Evolutionary conservation across 257 asterid genomes (phyloP).

Genomic region (Cynanchum wilfordii): DNA sequence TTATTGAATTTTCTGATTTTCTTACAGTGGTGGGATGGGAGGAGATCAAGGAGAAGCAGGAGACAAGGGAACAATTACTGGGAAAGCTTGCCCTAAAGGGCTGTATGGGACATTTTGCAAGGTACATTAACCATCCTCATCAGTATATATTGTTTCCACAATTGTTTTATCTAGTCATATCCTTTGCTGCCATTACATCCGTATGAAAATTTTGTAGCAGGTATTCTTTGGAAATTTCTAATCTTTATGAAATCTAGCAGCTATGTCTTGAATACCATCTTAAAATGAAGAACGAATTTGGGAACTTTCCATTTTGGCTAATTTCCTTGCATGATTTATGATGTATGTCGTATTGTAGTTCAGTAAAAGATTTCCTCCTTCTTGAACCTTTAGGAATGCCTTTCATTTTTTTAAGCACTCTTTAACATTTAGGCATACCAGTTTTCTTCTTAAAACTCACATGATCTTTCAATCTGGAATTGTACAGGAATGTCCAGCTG

Average conservation of each 20-base stretch:
- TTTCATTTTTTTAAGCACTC: neutral
- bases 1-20: conserved; percentile 11
- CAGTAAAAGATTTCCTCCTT: conserved; percentile 1
- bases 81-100: conserved; percentile 94
- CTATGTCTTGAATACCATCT: neutral
- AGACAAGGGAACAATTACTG: conserved; percentile 83
- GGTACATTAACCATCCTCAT: conserved; percentile 35
- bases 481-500: conserved; percentile 86
- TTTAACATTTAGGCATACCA: neutral
- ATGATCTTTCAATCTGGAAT: conserved; percentile 19
- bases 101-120: conserved; percentile 86
- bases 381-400: neutral
- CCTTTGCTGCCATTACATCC: neutral
- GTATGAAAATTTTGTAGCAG: neutral
- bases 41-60: conserved; percentile 61
- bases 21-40: conserved; percentile 81
- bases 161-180: neutral
- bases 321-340: neutral
- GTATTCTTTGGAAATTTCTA: neutral
- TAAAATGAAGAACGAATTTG: neutral
- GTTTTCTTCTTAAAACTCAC: conserved; percentile 6
- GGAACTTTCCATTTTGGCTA: neutral
- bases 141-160: neutral
- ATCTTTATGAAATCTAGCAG: neutral
- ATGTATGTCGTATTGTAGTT: neutral